Base-by-base conservation (phyloP, 2,329 filamentous ascomycete species). In the Fusarium verticillioides region DNA sequence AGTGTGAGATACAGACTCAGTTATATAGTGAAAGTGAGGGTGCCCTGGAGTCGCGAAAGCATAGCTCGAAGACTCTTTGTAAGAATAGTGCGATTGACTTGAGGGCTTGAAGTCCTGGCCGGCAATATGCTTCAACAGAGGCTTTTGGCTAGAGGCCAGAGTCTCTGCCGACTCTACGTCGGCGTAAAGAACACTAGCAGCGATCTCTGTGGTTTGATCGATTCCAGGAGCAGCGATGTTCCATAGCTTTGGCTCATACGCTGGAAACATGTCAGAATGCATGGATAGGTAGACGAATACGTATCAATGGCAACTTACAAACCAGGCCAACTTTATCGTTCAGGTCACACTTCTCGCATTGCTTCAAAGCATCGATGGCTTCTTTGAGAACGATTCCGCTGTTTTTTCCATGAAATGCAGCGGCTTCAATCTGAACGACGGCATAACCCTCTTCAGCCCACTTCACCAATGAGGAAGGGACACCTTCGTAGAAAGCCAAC, bases 371-470 rank as follows among this genome's bases (percentile, higher is more conserved):
- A 12, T 73, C 64, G 18, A 81, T 60, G 0, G 75, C 77, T 19
- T 76, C 60, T 15, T 37, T 39, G 5, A 80, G 57, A 32, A 72
- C 50, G n/a, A 53, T 58, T 30, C 70, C 60, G 23, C 71, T 63
- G 9, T 71, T 23, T 0, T 49, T 74, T 66, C n/a, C 19, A 10
- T 59, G 26, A 10, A 73, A 47, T 2, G 30, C 46, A n/a, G 52
- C 54, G 5, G 28, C 19, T 23, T 70, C 63, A 18, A 68, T 15
- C 13, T 68, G 69, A 0, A 84, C 89, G 4, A 93, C 90, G 0
- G 87, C 84, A 70, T 89, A 93, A 4, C 91, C 90, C 79, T 94
- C 92, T 78, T 94, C 92, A 0, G 91, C 91, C 92, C 92, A 93
- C 80, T 93, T 94, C 70, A 88, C 79, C 36, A 89, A 75, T 1